Evolutionary conservation across 306 rosid species (phyloP).

Genomic region (Senna siamea): DNA sequence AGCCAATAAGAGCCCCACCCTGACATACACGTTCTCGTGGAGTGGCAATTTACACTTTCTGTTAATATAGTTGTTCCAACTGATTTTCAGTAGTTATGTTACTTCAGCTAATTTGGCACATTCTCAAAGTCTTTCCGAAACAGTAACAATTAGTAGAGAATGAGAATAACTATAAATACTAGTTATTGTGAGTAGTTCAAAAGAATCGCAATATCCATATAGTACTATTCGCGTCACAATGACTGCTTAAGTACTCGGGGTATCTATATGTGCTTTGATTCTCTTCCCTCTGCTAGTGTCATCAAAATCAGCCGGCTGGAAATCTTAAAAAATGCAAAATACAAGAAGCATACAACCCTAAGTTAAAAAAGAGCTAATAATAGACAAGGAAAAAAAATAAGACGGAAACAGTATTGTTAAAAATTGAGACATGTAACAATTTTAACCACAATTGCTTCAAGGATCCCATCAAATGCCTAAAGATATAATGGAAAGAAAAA

Average conservation of each 20-base stretch:
- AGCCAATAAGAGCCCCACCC: too few relatives aligned
- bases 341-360: not conserved
- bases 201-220: too few relatives aligned
- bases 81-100: not conserved
- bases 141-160: too few relatives aligned
- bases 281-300: not conserved
- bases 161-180: too few relatives aligned
- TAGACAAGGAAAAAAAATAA: not conserved
- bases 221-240: too few relatives aligned
- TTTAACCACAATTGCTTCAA: not conserved
- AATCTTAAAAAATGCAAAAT: not conserved
- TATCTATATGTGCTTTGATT: not conserved
- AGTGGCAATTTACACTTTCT: too few relatives aligned
- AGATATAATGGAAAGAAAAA: not conserved
- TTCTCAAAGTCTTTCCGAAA: too few relatives aligned
- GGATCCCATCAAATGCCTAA: slow-evolving; percentile 10
- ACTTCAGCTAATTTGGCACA: too few relatives aligned
- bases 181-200: too few relatives aligned
- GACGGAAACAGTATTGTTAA: not conserved
- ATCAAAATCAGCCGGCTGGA: not conserved
- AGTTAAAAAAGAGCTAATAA: not conserved
- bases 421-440: not conserved
- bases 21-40: too few relatives aligned
- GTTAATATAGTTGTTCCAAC: not conserved
- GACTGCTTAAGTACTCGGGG: not conserved